phyloP scores from a whole-genome alignment of 345 rosid genomes.

The Lepidium aucheri region DNA sequence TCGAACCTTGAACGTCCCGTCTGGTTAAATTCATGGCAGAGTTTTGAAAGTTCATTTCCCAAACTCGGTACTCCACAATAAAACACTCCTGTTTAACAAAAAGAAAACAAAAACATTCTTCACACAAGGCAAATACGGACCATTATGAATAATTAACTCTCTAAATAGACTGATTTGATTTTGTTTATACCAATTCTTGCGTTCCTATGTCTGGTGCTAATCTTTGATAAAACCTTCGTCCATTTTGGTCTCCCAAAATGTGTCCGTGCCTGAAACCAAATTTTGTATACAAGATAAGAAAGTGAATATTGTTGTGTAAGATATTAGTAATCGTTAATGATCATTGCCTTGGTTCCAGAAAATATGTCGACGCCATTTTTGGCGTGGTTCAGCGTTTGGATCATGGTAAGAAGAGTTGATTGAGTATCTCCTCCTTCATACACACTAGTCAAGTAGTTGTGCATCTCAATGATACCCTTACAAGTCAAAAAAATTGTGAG shows the following conservation, averaged over 20 bases:
- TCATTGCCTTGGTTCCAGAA: conserved; percentile 73
- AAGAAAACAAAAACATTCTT: no score
- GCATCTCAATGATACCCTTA: conserved; percentile 92
- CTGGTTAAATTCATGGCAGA: conserved; percentile 25
- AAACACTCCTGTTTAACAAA: conserved; percentile 30
- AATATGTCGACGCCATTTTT: conserved; percentile 91
- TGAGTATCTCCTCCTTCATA: conserved; percentile 72
- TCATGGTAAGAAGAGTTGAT: conserved; percentile 70
- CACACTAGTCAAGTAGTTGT: conserved; percentile 92
- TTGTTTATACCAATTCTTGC: conserved; percentile 15
- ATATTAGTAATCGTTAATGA: neutral
- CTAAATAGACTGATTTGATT: neutral
- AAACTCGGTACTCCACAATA: conserved; percentile 27
- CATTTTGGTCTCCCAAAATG: conserved; percentile 34
- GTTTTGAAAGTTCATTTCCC: conserved; percentile 20
- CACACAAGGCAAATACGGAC: neutral
- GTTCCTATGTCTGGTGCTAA: conserved; percentile 13
- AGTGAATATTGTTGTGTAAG: neutral
- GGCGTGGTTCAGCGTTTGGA: conserved; percentile 87
- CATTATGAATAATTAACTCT: neutral
- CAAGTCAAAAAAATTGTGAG: neutral
- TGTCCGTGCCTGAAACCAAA: conserved; percentile 15
- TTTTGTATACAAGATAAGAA: neutral
- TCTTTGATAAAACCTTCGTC: conserved; percentile 25
- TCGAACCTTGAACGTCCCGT: conserved; percentile 24